Base-by-base conservation (phyloP, 2,329 filamentous ascomycete species). In the Talaromyces sp. region DNA sequence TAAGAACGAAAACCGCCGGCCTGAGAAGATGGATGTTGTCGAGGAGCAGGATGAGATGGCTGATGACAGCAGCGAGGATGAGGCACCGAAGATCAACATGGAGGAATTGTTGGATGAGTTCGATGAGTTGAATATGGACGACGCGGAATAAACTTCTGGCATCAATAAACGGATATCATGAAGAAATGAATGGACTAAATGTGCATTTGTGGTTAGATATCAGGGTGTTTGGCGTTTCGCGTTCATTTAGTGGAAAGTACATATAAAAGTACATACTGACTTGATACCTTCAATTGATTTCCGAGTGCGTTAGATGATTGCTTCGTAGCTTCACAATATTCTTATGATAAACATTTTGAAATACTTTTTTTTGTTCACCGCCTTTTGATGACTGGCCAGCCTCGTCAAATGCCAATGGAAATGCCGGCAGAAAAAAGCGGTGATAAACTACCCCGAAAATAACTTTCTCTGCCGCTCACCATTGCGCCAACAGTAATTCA, bases 91-190 rank as follows among this genome's bases (percentile, higher is more conserved):
- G 72, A 89, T 95, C 70, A 83, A 88, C 74, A 88, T 94, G 87
- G 85, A 94, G 22, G 90, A 93, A 77, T 78, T 97, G 74, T 83
- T 97, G 73, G 93, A 97, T 75, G 93, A 97, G 76, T 93, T 97
- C 82, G 93, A 96, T 74, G 93, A 97, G 73, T 86, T 97, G 76
- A 88, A 85, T 54, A 88, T 96, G 80, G 79, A 86, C 37, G 65
- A 66, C 39, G 62, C 54, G 31, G 62, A 66, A 59, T 66, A 45
- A 47, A 14, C 11, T 50, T 14, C 37, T 27, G 37, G 19, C 19
- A 19, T 31, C 7, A 33, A 54, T 16, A 48, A 57, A 37, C 35
- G 54, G 56, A 66, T 61, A 47, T 16, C 60, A 65, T 62, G 63
- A 65, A 48, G 63, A 57, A 48, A 65, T 60, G 63, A 65, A 56